Evolutionary conservation across 371 early-diverging fungal genomes (phyloP).

Genomic region (Mucor piriformis): DNA sequence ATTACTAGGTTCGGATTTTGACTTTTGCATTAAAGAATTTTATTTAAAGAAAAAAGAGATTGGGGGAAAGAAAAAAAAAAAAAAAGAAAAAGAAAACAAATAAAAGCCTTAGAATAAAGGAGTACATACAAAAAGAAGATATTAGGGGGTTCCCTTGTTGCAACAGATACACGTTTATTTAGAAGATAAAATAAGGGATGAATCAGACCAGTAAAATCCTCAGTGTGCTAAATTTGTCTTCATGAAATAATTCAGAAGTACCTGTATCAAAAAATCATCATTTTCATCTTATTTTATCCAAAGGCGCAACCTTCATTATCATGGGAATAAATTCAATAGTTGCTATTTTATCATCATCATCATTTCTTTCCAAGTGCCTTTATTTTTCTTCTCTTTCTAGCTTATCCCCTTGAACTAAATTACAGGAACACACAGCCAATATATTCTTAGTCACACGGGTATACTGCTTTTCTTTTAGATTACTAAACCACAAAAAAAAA

Average conservation of each 20-base stretch:
- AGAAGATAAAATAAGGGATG: conserved; percentile 2
- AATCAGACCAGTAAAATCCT: conserved; percentile 25
- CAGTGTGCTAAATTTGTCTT: conserved; percentile 20
- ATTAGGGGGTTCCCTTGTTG: not conserved
- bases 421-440: not conserved
- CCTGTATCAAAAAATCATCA: conserved; percentile 24
- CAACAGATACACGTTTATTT: conserved; percentile 1
- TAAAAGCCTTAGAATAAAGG: not conserved
- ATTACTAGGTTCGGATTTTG: conserved; percentile 33
- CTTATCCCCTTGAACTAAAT: not conserved
- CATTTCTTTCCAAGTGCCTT: not conserved
- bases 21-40: conserved; percentile 43
- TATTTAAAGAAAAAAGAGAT: conserved; percentile 9
- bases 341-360: conserved; percentile 6
- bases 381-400: not conserved
- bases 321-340: not conserved
- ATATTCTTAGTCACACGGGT: not conserved
- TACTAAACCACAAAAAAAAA: not conserved
- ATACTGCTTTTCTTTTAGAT: not conserved
- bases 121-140: not conserved
- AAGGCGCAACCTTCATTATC: not conserved
- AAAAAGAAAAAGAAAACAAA: conserved; percentile 8
- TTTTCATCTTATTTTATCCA: conserved; percentile 11
- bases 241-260: conserved; percentile 30
- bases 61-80: conserved; percentile 14